Evolutionary conservation across 1,284 basidiomycete genomes (phyloP).

Genomic region (Cryptococcus sp.): DNA sequence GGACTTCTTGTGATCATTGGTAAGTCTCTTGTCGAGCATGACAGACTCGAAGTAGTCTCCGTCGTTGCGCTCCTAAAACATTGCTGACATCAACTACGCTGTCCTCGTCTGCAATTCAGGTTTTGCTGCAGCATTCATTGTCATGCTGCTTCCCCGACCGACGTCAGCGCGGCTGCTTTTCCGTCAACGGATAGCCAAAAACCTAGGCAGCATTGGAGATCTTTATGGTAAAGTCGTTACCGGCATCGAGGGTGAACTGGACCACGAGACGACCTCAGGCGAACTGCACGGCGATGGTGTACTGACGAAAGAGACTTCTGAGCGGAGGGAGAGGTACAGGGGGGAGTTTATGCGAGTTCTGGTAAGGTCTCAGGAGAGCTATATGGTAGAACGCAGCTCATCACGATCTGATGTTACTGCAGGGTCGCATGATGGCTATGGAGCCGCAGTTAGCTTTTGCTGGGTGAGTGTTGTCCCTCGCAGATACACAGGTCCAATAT

Average conservation of each 20-base stretch:
- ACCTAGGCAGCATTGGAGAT: slow-evolving; percentile 41
- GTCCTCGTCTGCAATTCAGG: slow-evolving; percentile 19
- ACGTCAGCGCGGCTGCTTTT: slow-evolving; percentile 43
- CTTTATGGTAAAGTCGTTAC: slow-evolving; percentile 45
- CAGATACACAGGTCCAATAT: no score
- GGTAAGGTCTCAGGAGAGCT: slow-evolving; percentile 19
- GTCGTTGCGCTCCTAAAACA: no score
- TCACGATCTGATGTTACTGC: neutral
- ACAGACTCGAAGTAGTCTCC: no score
- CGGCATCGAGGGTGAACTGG: slow-evolving; percentile 40
- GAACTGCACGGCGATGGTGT: slow-evolving; percentile 7
- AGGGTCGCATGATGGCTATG: slow-evolving; percentile 36
- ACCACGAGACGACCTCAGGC: slow-evolving; percentile 3
- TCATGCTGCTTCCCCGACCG: slow-evolving; percentile 50
- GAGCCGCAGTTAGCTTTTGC: slow-evolving; percentile 38
- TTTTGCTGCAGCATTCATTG: slow-evolving; percentile 45
- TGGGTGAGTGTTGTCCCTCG: slow-evolving; percentile 16
- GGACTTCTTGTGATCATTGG: slow-evolving; percentile 52
- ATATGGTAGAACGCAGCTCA: neutral
- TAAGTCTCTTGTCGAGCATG: slow-evolving; percentile 6
- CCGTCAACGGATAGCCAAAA: slow-evolving; percentile 41
- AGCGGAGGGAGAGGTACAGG: slow-evolving; percentile 27
- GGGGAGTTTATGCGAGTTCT: slow-evolving; percentile 37
- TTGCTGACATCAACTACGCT: neutral
- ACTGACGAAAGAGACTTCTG: slow-evolving; percentile 20